phyloP scores from a whole-genome alignment of 495 filamentous ascomycete species.

The Ramalina intermedia region DNA sequence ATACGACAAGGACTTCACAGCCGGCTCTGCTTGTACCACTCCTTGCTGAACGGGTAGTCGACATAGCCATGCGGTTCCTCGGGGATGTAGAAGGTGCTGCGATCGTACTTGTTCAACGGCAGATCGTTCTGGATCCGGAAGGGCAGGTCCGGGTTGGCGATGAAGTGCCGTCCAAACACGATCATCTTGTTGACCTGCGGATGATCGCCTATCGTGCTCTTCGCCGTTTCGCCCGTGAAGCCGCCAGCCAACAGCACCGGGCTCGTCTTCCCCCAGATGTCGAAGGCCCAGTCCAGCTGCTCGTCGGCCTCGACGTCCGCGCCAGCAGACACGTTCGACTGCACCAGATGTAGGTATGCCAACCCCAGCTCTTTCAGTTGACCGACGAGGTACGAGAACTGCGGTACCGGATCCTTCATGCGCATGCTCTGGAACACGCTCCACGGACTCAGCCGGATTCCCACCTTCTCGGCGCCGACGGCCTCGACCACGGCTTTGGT shows the following conservation, averaged over 20 bases:
- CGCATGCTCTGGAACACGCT: slow-evolving; percentile 52
- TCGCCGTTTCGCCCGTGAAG: slow-evolving; percentile 33
- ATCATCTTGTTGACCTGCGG: slow-evolving; percentile 35
- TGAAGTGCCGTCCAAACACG: slow-evolving; percentile 30
- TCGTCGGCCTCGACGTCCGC: slow-evolving; percentile 28
- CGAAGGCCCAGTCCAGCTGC: slow-evolving; percentile 37
- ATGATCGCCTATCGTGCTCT: slow-evolving; percentile 38
- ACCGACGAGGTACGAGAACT: slow-evolving; percentile 45
- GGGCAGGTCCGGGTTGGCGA: slow-evolving; percentile 57
- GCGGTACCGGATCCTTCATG: slow-evolving; percentile 47
- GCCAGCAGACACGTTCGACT: slow-evolving; percentile 34
- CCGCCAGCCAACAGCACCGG: slow-evolving; percentile 52
- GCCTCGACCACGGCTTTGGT: slow-evolving; percentile 45
- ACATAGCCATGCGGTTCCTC: slow-evolving; percentile 40
- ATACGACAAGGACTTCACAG: too few species aligned
- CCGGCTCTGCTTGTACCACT: slow-evolving; percentile 18
- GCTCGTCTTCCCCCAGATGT: slow-evolving; percentile 31
- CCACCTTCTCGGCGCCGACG: slow-evolving; percentile 47
- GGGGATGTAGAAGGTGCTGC: slow-evolving; percentile 44
- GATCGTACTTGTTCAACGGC: slow-evolving; percentile 39
- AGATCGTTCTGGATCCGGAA: slow-evolving; percentile 46
- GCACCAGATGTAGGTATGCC: slow-evolving; percentile 53
- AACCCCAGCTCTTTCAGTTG: slow-evolving; percentile 40
- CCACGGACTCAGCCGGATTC: slow-evolving; percentile 51
- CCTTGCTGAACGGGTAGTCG: slow-evolving; percentile 48